Base-by-base conservation (phyloP, 306 rosid genomes). In the Heteromeles arbutifolia region DNA sequence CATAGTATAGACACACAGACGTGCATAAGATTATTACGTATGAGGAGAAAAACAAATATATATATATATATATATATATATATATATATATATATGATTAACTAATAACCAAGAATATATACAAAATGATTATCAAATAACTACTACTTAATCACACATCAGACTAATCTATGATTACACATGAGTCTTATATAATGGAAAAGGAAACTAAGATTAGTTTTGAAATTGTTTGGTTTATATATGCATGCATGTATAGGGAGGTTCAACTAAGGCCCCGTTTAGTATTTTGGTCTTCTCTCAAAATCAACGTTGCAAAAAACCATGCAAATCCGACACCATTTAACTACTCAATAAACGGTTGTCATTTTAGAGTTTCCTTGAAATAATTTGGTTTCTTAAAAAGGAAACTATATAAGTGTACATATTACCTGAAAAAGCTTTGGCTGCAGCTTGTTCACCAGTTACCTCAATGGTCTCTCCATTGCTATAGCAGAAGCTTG, bases 381-480 rank as follows among this genome's bases (percentile, higher is more conserved):
- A 48, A 14, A 14, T 15, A 50, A 8, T 50, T 50, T 2, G 54
- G 6, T 50, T 50, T 5, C 18, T 18, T 50, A 5, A 50, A 50
- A 50, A 17, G 54, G 3, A 17, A 50, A 50, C 54, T 50, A 50
- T 48, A 48, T 50, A 50, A 4, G 54, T 50, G 15, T 15, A 15
- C 17, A 50, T 5, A 50, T 50, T 50, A 50, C 86, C 86, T 73
- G 84, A 68, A 54, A 80, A 53, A 25, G 71, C 74, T 59, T 25
- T 59, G 39, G n/a, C 31, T 25, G 67, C 41, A 14, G n/a, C 68
- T 31, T 64, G 68, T 64, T 64, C 43, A 59, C 68, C 58, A 14
- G 77, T 37, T 58, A 18, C 56, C 39, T 24, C 41, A 19, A 39
- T 10, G 22, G 67, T 73, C 25, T 39, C 21, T 25, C 45, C 77